Evolutionary conservation across 129 eudicot genomes (phyloP), one percentile per base, ranked within the genome.

Genomic region (Kitagawia praeruptora): DNA sequence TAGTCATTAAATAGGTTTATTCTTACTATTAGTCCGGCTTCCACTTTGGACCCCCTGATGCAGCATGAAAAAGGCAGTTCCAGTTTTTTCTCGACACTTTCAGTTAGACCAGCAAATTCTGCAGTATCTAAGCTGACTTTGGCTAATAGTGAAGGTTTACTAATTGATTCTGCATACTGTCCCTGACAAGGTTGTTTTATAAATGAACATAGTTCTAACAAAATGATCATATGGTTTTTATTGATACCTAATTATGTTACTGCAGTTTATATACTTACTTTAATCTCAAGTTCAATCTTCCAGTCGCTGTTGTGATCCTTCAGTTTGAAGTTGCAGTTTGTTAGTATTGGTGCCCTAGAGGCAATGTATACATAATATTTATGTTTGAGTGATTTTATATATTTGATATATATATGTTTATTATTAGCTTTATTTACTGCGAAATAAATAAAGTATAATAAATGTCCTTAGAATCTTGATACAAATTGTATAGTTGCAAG

Each of bases 31-130:
- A 88, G 84, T 76, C 63, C 81, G 85, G 88, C 84, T 76, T 78
- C 87, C 21, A 79, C 79, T 45, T 77, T 75, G 78, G 81, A 76
- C 10, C 79, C 85, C 51, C 80, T 83, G 27, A 88, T 83, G 82
- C 75, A 48, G 71, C 89, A 88, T 47, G 79, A 74, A 45, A 85
- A 28, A 19, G 91, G 91, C 40, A 88, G 88, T 79, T 74, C 79
- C 79, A 85, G 76, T 14, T 61, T 77, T 85, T 81, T 88, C 83
- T 83, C 84, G 14, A 72, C 76, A 25, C 38, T 81, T 53, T 76
- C 74, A 19, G 64, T 75, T 34, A 31, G 77, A 79, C 37, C 74
- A 40, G 82, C 51, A 80, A 85, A 72, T 67, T 85, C 85, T 38
- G 78, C 79, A 69, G 82, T 75, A 76, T 83, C 84, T 72, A 83